Percentiles rank a stretch among this genome's conserved stretches.
These are phyloP conservation scores for Ogataea hybrid DNA, from an alignment of 1,139 yeast genomes.

Conservation along the genomic window DNA sequence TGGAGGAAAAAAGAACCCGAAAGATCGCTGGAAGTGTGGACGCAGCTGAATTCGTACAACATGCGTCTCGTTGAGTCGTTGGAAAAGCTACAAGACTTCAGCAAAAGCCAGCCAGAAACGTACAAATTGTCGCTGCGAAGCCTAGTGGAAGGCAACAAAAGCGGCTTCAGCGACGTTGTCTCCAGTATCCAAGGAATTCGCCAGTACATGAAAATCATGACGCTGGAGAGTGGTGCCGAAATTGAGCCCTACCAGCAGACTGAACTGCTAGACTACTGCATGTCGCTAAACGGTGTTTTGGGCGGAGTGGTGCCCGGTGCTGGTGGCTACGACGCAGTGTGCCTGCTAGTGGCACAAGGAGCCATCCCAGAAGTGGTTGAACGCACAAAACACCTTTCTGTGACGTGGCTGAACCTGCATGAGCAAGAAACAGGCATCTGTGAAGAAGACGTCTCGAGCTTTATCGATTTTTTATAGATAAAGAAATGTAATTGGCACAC, in stretches of 20 bases:
- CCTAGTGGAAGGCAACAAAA: constrained; percentile 16
- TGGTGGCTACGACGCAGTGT: constrained; percentile 93
- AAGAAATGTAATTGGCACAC: neutral
- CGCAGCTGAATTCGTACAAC: constrained; percentile 56
- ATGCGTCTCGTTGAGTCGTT: constrained; percentile 51
- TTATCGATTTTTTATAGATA: constrained; percentile 28
- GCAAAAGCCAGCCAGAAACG: constrained; percentile 28
- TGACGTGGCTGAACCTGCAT: constrained; percentile 61
- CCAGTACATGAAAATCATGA: constrained; percentile 52
- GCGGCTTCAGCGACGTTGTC: constrained; percentile 28
- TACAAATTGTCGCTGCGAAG: constrained; percentile 31
- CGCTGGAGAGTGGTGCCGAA: constrained; percentile 71
- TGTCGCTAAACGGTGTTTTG: constrained; percentile 62
- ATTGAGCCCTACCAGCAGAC: constrained; percentile 86
- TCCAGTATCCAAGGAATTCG: constrained; percentile 51
- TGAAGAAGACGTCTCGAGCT: constrained; percentile 37
- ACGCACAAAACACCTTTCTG: constrained; percentile 36
- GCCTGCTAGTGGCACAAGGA: constrained; percentile 58
- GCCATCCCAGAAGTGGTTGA: constrained; percentile 40
- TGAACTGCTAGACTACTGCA: constrained; percentile 59
- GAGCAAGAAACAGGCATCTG: constrained; percentile 59
- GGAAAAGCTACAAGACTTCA: constrained; percentile 37
- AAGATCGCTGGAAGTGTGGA: constrained; percentile 52
- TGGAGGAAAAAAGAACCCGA: constrained; percentile 65
- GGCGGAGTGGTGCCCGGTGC: constrained; percentile 99